These are phyloP conservation scores for Penicillium subrubescens DNA, from an alignment of 495 filamentous ascomycete species.

Conservation along the genomic window DNA sequence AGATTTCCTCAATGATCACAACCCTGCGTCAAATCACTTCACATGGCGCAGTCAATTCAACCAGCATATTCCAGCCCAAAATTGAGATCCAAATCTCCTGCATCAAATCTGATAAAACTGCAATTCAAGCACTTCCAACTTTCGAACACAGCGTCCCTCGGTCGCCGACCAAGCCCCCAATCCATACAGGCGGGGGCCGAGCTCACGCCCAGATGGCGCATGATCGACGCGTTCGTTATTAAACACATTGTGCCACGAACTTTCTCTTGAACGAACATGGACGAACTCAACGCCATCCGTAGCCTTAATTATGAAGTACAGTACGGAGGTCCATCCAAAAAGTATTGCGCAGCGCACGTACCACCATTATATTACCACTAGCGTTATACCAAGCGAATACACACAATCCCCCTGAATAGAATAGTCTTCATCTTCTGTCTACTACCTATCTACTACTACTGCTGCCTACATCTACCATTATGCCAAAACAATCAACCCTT, in stretches of 20 bases:
- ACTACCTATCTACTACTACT: no score
- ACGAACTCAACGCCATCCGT: not conserved
- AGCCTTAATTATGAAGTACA: not conserved
- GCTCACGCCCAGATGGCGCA: not conserved
- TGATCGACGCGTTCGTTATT: conserved; percentile 14
- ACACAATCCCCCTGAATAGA: no score
- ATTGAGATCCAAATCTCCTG: not conserved
- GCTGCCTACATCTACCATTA: no score
- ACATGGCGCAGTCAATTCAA: not conserved
- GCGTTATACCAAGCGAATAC: no score
- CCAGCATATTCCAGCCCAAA: not conserved
- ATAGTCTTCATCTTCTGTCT: no score
- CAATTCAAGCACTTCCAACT: not conserved
- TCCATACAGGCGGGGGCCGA: not conserved
- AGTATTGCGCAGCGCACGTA: no score
- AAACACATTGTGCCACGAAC: conserved; percentile 6
- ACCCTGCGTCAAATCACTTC: not conserved
- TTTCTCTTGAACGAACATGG: not conserved
- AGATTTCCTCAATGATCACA: not conserved
- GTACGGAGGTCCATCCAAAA: no score
- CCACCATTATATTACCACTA: no score
- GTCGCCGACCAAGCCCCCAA: not conserved
- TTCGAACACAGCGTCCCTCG: not conserved
- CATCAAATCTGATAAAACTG: not conserved
- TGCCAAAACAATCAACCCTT: no score